Conservation (phyloP, 495 filamentous ascomycete species). For the Annulohypoxylon moriforme region DNA sequence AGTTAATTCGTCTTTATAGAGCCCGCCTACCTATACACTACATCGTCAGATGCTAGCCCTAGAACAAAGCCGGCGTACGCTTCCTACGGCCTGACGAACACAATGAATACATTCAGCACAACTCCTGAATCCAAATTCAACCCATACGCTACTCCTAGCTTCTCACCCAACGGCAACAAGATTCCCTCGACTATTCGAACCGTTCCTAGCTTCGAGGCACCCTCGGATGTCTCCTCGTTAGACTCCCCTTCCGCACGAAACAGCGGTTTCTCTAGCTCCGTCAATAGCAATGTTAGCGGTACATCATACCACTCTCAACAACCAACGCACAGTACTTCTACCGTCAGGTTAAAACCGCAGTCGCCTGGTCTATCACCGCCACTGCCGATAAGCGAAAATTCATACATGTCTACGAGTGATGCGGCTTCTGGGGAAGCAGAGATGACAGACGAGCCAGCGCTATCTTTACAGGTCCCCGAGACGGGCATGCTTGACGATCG, state of each 20-base stretch:
- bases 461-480: constrained; percentile 40
- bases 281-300: constrained; percentile 59
- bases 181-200: constrained; percentile 59
- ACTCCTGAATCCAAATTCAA: constrained; percentile 33
- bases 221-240: constrained; percentile 49
- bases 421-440: constrained; percentile 28
- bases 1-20: constrained; percentile 31
- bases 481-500: constrained; percentile 50
- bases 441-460: constrained; percentile 24
- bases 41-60: constrained; percentile 30
- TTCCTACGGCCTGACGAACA: constrained; percentile 52
- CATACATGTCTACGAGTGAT: constrained; percentile 40
- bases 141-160: constrained; percentile 23
- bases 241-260: constrained; percentile 51
- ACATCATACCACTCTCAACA: constrained; percentile 52
- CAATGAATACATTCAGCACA: constrained; percentile 48
- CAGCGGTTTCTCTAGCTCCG: constrained; percentile 61
- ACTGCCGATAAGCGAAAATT: constrained; percentile 22
- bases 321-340: constrained; percentile 43
- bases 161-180: constrained; percentile 36
- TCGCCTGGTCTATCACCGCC: constrained; percentile 32
- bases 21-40: constrained; percentile 28
- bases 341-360: constrained; percentile 48
- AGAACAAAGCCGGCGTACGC: constrained; percentile 48
- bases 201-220: constrained; percentile 57